Evolutionary conservation across 2,329 filamentous ascomycete species (phyloP).

Genomic region (Aspergillus pseudoterreus): DNA sequence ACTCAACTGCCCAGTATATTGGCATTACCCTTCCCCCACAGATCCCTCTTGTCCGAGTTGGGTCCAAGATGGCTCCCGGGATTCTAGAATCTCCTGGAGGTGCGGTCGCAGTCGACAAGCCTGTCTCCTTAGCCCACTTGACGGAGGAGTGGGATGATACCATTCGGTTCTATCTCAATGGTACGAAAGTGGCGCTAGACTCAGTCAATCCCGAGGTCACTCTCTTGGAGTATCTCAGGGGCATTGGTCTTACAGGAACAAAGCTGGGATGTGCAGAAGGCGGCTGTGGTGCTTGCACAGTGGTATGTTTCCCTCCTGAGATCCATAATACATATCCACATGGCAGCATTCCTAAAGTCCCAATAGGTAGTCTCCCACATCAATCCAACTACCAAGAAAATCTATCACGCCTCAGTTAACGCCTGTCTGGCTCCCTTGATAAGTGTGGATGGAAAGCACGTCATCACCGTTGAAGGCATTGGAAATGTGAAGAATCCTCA

Average conservation of each 20-base stretch:
- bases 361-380: slow-evolving; percentile 75
- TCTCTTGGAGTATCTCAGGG: slow-evolving; percentile 85
- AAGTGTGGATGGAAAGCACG: slow-evolving; percentile 94
- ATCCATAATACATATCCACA: not conserved
- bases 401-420: slow-evolving; percentile 96
- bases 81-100: slow-evolving; percentile 45
- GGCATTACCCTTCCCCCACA: too few relatives aligned
- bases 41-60: slow-evolving; percentile 3
- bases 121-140: slow-evolving; percentile 54
- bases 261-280: slow-evolving; percentile 97
- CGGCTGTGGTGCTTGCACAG: slow-evolving; percentile 71
- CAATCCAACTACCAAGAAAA: slow-evolving; percentile 85
- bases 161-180: slow-evolving; percentile 89
- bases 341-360: slow-evolving; percentile 23
- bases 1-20: not conserved
- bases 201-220: slow-evolving; percentile 88
- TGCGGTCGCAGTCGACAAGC: slow-evolving; percentile 44
- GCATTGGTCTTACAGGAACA: slow-evolving; percentile 89
- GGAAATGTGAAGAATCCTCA: slow-evolving; percentile 84
- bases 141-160: slow-evolving; percentile 82
- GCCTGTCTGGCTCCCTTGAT: slow-evolving; percentile 90
- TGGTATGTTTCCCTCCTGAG: slow-evolving; percentile 12
- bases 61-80: slow-evolving; percentile 54
- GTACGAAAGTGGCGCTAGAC: slow-evolving; percentile 81
- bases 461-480: slow-evolving; percentile 96